Conservation (phyloP, 805 yeast species). For the Groenewaldozyma salmanticensis region DNA sequence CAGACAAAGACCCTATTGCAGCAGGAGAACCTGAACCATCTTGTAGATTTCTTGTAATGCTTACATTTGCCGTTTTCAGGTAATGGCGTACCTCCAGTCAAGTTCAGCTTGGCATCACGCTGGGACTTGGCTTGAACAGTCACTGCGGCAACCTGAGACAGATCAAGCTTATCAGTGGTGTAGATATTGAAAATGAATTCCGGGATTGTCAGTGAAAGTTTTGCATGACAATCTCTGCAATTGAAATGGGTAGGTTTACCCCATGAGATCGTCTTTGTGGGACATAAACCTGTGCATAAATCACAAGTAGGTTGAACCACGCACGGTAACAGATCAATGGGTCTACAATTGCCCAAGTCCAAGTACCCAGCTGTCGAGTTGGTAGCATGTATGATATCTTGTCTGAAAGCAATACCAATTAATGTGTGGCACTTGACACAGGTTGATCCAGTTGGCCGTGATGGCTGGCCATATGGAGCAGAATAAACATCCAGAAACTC, state of each 20-base stretch:
- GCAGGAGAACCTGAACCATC: constrained; percentile 37
- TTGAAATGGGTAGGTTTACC: constrained; percentile 24
- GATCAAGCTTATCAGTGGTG: constrained; percentile 22
- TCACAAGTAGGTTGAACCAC: constrained; percentile 29
- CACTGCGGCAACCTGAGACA: constrained; percentile 11
- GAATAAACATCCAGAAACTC: constrained; percentile 27
- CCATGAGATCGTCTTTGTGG: constrained; percentile 25
- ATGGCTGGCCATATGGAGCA: constrained; percentile 26
- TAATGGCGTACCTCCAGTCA: constrained; percentile 30
- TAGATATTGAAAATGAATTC: constrained; percentile 25
- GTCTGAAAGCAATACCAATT: constrained; percentile 28
- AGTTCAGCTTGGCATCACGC: constrained; percentile 21
- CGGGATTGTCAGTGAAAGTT: constrained; percentile 26
- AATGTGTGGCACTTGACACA: constrained; percentile 29
- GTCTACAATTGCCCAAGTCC: constrained; percentile 31
- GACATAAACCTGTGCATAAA: constrained; percentile 23
- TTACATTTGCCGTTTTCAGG: constrained; percentile 31
- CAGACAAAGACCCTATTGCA: constrained; percentile 34
- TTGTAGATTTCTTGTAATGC: constrained; percentile 31
- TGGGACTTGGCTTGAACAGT: constrained; percentile 13
- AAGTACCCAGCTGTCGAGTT: constrained; percentile 27
- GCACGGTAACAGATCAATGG: constrained; percentile 29
- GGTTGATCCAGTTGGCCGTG: constrained; percentile 23
- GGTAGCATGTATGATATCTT: constrained; percentile 28
- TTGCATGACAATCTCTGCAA: constrained; percentile 31